Evolutionary conservation across 371 early-diverging fungal species (phyloP), one percentile per base, ranked within the genome.

Genomic region (Mortierella sp.): DNA sequence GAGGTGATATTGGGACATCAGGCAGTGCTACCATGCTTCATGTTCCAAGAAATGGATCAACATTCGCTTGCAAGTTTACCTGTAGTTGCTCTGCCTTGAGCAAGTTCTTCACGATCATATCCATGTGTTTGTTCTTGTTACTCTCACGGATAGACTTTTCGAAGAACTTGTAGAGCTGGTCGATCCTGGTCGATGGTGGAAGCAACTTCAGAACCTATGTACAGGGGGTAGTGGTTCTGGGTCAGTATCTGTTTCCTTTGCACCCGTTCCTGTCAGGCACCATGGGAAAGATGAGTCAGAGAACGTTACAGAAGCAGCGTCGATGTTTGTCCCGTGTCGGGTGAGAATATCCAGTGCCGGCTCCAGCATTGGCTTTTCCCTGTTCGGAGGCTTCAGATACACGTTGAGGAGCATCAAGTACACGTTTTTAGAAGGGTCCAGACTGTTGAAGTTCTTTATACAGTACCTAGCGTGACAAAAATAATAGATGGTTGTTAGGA

Each of bases 261-360:
- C n/a, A n/a, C n/a, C n/a, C n/a, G n/a, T n/a, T n/a, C n/a, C n/a
- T n/a, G n/a, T n/a, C n/a, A n/a, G n/a, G n/a, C n/a, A n/a, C n/a
- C n/a, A n/a, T n/a, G n/a, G n/a, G n/a, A n/a, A n/a, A n/a, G n/a
- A n/a, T n/a, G n/a, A n/a, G n/a, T n/a, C n/a, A n/a, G n/a, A n/a
- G n/a, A n/a, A n/a, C n/a, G n/a, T n/a, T 68, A 82, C 83, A 24
- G 82, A 81, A 16, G 85, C 68, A 5, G 87, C 88, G 81, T 92
- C 85, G 17, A 94, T 87, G 45, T 87, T 87, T 10, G 89, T 81
- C 7, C 92, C 92, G 66, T 92, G 91, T 17, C 88, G 84, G 3
- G 85, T 81, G 51, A 92, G 52, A 24, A 91, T 80, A 27, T 85
- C 83, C 34, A 94, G 66, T 40, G 92, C 85, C 2, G 88, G 86